Percentiles rank a stretch among this genome's conserved stretches.
Evolutionary conservation across 2,329 filamentous ascomycete genomes (phyloP).

Genomic region (Verticillium klebahnii): DNA sequence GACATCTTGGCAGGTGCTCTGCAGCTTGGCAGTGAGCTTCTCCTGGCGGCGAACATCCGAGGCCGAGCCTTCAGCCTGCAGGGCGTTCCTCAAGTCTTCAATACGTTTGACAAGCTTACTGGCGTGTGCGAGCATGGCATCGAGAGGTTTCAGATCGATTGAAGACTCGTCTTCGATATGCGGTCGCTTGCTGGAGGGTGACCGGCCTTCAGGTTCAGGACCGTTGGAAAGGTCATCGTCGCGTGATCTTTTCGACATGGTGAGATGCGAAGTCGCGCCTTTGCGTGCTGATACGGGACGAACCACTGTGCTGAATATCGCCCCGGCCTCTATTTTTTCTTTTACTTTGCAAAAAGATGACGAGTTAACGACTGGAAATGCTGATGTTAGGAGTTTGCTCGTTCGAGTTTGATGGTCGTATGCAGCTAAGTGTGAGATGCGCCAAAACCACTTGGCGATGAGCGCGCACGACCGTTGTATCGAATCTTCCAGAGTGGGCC

Average conservation of each 20-base stretch:
- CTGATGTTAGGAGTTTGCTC: neutral
- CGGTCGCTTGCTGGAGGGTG: slow-evolving; percentile 8
- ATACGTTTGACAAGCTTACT: slow-evolving; percentile 31
- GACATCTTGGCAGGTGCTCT: neutral
- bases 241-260: slow-evolving; percentile 10
- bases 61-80: neutral
- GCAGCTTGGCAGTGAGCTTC: neutral
- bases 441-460: neutral
- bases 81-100: neutral
- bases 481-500: neutral
- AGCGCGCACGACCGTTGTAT: neutral
- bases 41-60: neutral
- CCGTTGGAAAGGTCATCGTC: neutral
- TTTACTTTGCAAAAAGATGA: neutral
- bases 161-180: neutral
- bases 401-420: neutral
- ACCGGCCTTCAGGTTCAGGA: neutral
- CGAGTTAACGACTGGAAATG: neutral
- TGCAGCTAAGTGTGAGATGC: neutral
- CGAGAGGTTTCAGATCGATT: slow-evolving; percentile 18
- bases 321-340: neutral
- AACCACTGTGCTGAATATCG: neutral
- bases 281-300: neutral
- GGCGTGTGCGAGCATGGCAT: slow-evolving; percentile 25
- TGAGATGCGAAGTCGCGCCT: neutral